Conservation (phyloP, 2,329 filamentous ascomycete species). For the Fusarium euwallaceae region DNA sequence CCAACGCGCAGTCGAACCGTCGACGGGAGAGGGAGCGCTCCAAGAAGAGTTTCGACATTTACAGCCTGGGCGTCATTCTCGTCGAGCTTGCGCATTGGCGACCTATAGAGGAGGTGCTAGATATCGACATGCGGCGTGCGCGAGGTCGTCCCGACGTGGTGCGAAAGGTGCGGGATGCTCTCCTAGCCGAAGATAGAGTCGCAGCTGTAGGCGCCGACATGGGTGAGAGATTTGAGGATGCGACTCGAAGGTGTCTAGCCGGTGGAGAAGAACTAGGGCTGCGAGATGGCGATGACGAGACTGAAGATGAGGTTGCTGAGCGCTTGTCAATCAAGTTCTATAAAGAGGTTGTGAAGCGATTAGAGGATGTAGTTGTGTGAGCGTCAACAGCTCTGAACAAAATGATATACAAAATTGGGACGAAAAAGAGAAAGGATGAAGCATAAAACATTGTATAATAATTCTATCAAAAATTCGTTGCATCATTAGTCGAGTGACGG, state of each 20-base stretch:
- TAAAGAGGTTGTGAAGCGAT: constrained; percentile 59
- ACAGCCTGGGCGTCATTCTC: constrained; percentile 65
- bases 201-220: constrained; percentile 54
- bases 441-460: neutral
- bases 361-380: constrained; percentile 55
- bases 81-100: constrained; percentile 68
- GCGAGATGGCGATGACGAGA: constrained; percentile 56
- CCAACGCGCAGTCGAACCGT: constrained; percentile 54
- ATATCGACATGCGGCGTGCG: constrained; percentile 52
- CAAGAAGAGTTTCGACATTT: constrained; percentile 66
- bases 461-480: constrained; percentile 11
- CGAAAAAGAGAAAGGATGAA: neutral
- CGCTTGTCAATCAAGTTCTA: constrained; percentile 57
- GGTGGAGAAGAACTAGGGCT: constrained; percentile 56
- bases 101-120: constrained; percentile 59
- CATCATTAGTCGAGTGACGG: constrained; percentile 18
- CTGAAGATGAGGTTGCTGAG: constrained; percentile 55
- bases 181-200: constrained; percentile 50
- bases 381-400: neutral
- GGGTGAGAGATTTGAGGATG: constrained; percentile 57
- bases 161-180: constrained; percentile 50
- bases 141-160: constrained; percentile 55
- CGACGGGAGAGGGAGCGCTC: constrained; percentile 52
- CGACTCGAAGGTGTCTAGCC: constrained; percentile 53
- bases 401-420: neutral